Evolutionary conservation across 441 rosid species (phyloP), one percentile per base, ranked within the genome.

Genomic region (Erodium moschatum): DNA sequence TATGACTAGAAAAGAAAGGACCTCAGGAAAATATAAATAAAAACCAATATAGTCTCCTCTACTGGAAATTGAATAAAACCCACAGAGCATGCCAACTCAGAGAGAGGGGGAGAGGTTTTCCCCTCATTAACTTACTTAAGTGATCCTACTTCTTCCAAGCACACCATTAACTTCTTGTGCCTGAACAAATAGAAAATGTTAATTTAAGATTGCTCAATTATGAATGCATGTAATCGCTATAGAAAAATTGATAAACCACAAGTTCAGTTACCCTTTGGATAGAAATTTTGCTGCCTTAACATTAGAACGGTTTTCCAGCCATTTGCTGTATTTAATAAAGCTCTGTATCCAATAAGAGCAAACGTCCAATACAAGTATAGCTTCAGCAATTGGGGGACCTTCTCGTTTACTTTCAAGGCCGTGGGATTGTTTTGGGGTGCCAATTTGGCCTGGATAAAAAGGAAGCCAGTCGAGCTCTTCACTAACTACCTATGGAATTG

Each of bases 401-500:
- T 92, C 85, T 76, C 50, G 82, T 81, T 66, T 83, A 65, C 84
- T 82, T 76, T 67, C 80, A 77, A 84, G 96, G 69, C 87, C 87
- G 77, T 83, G 90, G 46, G 82, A 70, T 74, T 74, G 82, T 74
- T 85, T 79, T 71, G 77, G 78, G 61, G 79, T 24, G 76, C 75
- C 78, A 77, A 16, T 61, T 70, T 54, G 76, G 46, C 79, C 88
- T 44, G 89, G 90, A 80, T 85, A 95, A 79, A 95, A 92, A 56
- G 90, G 96, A 80, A 95, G 89, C 98, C 98, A 95, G 31, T 92
- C 99, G 76, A 95, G 85, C 84, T 91, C 99, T 81, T 95, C 99
- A 70, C 99, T 87, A 29, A 89, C 99, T 70, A 95, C 99, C 99
- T 95, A 77, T 72, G 19, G 50, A 70, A 76, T 77, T 67, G 67